Base-by-base conservation (phyloP, 768 basidiomycete species). In the Hericium coralloides region DNA sequence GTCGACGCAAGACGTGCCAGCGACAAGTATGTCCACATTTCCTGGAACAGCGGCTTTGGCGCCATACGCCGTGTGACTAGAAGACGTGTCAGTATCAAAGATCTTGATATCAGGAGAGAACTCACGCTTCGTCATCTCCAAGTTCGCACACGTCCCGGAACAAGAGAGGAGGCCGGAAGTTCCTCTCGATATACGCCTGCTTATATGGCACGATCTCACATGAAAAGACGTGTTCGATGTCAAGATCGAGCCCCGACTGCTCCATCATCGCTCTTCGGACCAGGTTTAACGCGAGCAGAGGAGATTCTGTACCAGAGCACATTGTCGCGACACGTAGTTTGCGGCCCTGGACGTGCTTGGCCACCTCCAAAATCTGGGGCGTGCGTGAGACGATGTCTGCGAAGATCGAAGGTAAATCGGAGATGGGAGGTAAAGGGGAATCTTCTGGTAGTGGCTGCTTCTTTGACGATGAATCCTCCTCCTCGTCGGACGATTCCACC, bases 201-300 rank as follows among this genome's bases (percentile, higher is more conserved):
- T 97, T 95, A 78, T 93, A 95, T 3, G 94, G 93, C 67, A 94
- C 94, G 56, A 97, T 95, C 72, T 97, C 93, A 70, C 93, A 97
- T 1, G 93, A 95, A 72, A 97, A 95, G 47, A 95, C 91, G 70
- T 97, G 94, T 68, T 95, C 89, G 53, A 92, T 76, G 23, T 86
- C 79, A 56, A 97, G 72, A 2, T 78, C 73, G 53, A 87, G 63
- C 3, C 74, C 79, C 62, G 83, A 81, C 62, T 86, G 85, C 31
- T 85, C 82, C 31, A 81, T 70, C 61, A 95, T 80, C 4, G 86
- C 81, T 58, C 86, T 82, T 56, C 85, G 84, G 48, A 97, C 91
- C 59, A 95, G 73, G 31, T 89, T 86, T 49, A 98, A 76, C 14
- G 95, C 95, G 38, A 97, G 83, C 22, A 98, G 79, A 52, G 95